Conservation (phyloP, 2,329 filamentous ascomycete genomes). For the Zasmidium citrigriseum region DNA sequence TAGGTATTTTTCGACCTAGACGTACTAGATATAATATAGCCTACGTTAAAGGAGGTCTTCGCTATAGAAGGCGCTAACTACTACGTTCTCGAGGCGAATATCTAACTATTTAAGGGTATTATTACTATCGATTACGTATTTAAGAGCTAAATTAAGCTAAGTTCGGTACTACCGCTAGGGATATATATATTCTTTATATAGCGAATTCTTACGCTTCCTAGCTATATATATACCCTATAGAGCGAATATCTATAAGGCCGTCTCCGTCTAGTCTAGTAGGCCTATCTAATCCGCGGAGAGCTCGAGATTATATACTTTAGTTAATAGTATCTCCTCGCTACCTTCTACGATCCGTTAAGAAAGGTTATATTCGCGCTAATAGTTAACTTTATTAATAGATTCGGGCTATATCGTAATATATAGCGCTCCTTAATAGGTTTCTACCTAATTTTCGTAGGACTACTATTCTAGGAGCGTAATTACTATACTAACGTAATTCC, state of each 20-base stretch:
- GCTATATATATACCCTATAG: background rate
- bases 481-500: background rate
- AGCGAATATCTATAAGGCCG: background rate
- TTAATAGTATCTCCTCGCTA: background rate
- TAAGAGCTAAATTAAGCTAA: background rate
- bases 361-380: background rate
- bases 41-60: background rate
- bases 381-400: background rate
- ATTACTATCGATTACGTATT: background rate
- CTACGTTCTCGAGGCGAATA: background rate
- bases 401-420: background rate
- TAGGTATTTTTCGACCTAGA: background rate
- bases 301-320: conserved; percentile 4
- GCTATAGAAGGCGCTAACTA: background rate
- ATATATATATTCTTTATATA: background rate
- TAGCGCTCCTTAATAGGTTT: background rate
- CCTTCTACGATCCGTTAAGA: background rate
- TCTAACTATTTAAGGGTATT: background rate
- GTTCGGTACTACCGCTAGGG: background rate
- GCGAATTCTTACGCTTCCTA: background rate
- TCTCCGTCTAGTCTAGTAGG: background rate
- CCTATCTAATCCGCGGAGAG: background rate
- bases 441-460: background rate
- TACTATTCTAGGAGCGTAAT: background rate
- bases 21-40: too few relatives aligned